Conservation (phyloP, 176 grass and related monocot genomes). For the Oryza meyeriana region DNA sequence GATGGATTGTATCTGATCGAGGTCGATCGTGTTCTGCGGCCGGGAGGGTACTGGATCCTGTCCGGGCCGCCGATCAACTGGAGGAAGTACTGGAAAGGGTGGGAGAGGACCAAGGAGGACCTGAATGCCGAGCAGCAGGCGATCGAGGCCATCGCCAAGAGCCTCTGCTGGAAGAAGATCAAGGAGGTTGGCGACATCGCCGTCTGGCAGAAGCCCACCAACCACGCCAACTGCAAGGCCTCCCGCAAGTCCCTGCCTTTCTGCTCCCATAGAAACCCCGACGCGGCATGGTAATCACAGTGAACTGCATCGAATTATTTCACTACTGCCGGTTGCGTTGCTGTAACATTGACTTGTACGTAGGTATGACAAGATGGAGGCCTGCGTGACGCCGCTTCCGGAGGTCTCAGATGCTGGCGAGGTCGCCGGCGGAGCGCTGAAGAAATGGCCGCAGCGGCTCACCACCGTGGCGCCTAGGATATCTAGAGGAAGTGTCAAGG, state of each 20-base stretch:
- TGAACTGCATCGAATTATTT: background rate
- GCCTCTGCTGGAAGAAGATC: conserved; percentile 93
- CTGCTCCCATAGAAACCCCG: conserved; percentile 54
- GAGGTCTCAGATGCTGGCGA: conserved; percentile 37
- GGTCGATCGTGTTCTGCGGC: conserved; percentile 76
- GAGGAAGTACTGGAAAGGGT: conserved; percentile 76
- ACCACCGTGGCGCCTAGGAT: conserved; percentile 73
- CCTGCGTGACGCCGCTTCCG: conserved; percentile 75
- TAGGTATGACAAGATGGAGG: conserved; percentile 93
- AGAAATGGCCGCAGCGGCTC: conserved; percentile 81
- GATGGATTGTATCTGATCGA: conserved; percentile 83
- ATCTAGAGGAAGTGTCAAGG: conserved; percentile 34
- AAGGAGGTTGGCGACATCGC: conserved; percentile 83
- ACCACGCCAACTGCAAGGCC: conserved; percentile 70
- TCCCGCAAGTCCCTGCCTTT: conserved; percentile 57
- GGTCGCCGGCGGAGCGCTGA: conserved; percentile 62
- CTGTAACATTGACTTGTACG: background rate
- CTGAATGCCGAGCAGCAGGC: conserved; percentile 71
- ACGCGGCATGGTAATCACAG: conserved; percentile 65
- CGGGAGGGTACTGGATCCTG: conserved; percentile 90
- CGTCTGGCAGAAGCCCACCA: conserved; percentile 87
- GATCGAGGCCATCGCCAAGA: conserved; percentile 60
- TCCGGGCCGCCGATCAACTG: conserved; percentile 93
- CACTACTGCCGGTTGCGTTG: background rate
- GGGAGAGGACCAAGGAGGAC: conserved; percentile 76